Conservation (phyloP, 257 asterid species). For the Plantago ovata region DNA sequence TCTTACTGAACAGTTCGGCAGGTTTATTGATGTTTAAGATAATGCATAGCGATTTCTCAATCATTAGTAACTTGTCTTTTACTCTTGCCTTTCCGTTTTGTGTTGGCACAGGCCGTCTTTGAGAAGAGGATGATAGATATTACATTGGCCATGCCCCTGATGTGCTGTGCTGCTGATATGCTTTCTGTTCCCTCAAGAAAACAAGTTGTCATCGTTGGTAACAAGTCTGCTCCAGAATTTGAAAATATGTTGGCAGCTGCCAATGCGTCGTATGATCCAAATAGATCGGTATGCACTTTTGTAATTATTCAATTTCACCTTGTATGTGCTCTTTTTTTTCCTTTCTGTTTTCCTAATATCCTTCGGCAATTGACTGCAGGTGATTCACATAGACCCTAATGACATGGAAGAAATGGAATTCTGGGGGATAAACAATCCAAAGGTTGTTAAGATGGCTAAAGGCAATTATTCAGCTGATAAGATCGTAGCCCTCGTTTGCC, state of each 20-base stretch:
- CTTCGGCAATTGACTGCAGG: conserved; percentile 35
- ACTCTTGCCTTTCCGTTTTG: not conserved
- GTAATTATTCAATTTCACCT: not conserved
- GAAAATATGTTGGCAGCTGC: conserved; percentile 74
- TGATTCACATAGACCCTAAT: conserved; percentile 70
- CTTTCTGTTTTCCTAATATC: too few species aligned
- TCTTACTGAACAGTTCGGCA: not conserved
- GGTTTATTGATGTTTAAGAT: not conserved
- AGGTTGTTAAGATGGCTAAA: conserved; percentile 70
- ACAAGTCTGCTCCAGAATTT: conserved; percentile 34
- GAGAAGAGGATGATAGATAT: conserved; percentile 80
- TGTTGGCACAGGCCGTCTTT: conserved; percentile 58
- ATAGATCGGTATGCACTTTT: conserved; percentile 46
- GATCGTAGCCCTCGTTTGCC: conserved; percentile 75
- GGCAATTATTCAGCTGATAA: conserved; percentile 33
- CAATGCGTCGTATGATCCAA: conserved; percentile 65
- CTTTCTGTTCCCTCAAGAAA: conserved; percentile 53
- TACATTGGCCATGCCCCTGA: conserved; percentile 69
- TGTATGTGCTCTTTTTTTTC: not conserved
- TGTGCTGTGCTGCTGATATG: conserved; percentile 95
- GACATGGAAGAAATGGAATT: conserved; percentile 58
- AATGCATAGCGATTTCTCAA: not conserved
- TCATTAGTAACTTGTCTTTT: not conserved
- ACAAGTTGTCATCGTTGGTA: conserved; percentile 72
- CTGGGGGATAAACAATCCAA: conserved; percentile 63